phyloP scores from a whole-genome alignment of 192 early-diverging fungal genomes.

The Diversispora eburnea region DNA sequence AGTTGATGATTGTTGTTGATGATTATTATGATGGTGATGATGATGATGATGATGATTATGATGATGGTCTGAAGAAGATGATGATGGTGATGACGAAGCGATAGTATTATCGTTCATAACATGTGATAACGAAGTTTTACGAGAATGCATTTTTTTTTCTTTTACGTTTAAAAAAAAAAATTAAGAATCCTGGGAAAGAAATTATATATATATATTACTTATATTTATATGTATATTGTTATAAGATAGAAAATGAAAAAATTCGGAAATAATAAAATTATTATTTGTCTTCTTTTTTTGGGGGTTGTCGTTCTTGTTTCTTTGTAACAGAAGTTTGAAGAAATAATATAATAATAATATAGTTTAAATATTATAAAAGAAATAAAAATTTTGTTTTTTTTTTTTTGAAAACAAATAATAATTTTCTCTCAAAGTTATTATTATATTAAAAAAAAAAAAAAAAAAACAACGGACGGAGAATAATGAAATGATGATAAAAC shows the following conservation, averaged over 20 bases:
- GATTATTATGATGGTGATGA: not conserved
- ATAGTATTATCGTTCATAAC: conserved; percentile 13
- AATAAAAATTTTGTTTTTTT: too few species aligned
- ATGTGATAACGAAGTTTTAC: conserved; percentile 8
- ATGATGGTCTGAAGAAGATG: not conserved
- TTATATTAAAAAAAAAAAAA: too few species aligned
- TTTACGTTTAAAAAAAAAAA: too few species aligned
- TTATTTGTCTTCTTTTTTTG: too few species aligned
- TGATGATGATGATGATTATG: not conserved
- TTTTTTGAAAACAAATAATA: too few species aligned
- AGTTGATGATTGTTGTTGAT: not conserved
- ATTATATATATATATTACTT: not conserved
- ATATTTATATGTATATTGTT: not conserved
- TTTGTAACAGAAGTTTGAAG: too few species aligned
- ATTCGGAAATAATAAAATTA: not conserved
- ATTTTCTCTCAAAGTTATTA: too few species aligned
- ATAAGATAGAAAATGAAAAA: not conserved
- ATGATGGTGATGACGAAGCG: not conserved
- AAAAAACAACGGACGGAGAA: too few species aligned
- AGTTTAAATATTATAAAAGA: too few species aligned
- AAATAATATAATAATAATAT: too few species aligned
- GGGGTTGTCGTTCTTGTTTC: too few species aligned
- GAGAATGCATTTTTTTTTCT: conserved; percentile 2
- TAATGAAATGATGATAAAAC: too few species aligned
- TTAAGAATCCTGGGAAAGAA: not conserved